Base-by-base conservation (phyloP, 108 stramenopile species). In the Cyclotella choctawhatcheeana region DNA sequence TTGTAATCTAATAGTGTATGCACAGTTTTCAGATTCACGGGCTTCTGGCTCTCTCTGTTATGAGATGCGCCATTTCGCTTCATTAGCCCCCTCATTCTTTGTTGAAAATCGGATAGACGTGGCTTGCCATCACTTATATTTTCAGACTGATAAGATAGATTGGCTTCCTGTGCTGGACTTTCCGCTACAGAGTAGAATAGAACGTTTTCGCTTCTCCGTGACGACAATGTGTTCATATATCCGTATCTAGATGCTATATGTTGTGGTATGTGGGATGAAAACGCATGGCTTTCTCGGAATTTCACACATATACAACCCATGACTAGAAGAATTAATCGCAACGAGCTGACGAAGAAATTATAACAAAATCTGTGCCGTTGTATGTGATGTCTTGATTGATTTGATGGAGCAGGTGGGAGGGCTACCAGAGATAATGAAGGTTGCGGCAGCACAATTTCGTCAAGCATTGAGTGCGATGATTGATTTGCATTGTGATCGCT, bases 1-100 rank as follows among this genome's bases (percentile, higher is more conserved):
- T 90, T 89, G 65, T 88, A 93, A 17, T 88, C 87, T 52, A 83
- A 20, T 30, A 89, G 59, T 20, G 85, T 87, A 43, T 69, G 69
- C 0, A 86, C 75, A 0, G 58, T 74, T 30, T 63, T 60, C 10
- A 89, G 20, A 80, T 89, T 89, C 21, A 71, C 20, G 12, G 83
- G 83, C 50, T 56, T 59, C 21, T 58, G 54, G 2, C 37, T 1
- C 45, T 22, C 35, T 5, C 31, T 31, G 32, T 45, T 58, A 7
- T 74, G 35, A 0, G 45, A 14, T 20, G 30, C 43, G 17, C 56
- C 64, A 54, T 74, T 74, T n/a, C 65, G 55, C 50, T 67, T 66
- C 44, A 76, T 52, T 1, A 76, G 34, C 12, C 66, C 66, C 53
- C 68, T 67, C 74, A 76, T 76, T n/a, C 74, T 45, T 1, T 55